Conservation (phyloP, 2,329 filamentous ascomycete species). For the Botrytis aclada region DNA sequence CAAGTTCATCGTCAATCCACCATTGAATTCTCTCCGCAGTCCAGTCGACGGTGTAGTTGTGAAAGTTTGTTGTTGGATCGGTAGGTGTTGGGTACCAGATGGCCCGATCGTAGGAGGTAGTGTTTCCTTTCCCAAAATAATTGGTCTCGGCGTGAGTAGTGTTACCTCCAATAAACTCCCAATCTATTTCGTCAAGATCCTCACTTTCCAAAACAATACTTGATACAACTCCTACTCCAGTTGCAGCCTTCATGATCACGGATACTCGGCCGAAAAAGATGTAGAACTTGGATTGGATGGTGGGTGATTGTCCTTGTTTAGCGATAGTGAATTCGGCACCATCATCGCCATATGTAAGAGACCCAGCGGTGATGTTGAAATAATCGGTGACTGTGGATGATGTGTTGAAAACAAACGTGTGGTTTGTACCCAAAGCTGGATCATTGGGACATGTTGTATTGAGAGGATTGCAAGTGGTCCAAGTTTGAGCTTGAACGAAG, state of each 20-base stretch:
- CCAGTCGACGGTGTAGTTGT: constrained; percentile 74
- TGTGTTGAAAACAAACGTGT: constrained; percentile 62
- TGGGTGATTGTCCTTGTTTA: constrained; percentile 71
- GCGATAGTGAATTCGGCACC: constrained; percentile 71
- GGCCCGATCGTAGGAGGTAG: constrained; percentile 67
- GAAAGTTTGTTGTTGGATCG: constrained; percentile 55
- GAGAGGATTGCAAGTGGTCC: constrained; percentile 73
- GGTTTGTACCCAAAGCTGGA: constrained; percentile 63
- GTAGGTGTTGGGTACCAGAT: constrained; percentile 55
- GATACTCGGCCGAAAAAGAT: constrained; percentile 83
- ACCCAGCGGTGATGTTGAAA: constrained; percentile 68
- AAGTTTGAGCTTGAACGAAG: constrained; percentile 66
- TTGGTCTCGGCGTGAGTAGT: constrained; percentile 63
- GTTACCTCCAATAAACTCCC: constrained; percentile 74
- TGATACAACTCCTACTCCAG: constrained; percentile 73
- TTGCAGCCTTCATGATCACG: constrained; percentile 71
- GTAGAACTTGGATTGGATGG: constrained; percentile 75
- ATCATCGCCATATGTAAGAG: constrained; percentile 57
- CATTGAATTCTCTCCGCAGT: constrained; percentile 63
- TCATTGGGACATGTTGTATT: constrained; percentile 67
- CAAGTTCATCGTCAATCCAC: constrained; percentile 64
- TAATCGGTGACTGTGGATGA: constrained; percentile 51
- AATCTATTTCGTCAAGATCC: constrained; percentile 84
- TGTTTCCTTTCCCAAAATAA: constrained; percentile 75
- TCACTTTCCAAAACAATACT: constrained; percentile 81